phyloP scores from a whole-genome alignment of 2,329 filamentous ascomycete genomes.

The Sporothrix variecibatus region DNA sequence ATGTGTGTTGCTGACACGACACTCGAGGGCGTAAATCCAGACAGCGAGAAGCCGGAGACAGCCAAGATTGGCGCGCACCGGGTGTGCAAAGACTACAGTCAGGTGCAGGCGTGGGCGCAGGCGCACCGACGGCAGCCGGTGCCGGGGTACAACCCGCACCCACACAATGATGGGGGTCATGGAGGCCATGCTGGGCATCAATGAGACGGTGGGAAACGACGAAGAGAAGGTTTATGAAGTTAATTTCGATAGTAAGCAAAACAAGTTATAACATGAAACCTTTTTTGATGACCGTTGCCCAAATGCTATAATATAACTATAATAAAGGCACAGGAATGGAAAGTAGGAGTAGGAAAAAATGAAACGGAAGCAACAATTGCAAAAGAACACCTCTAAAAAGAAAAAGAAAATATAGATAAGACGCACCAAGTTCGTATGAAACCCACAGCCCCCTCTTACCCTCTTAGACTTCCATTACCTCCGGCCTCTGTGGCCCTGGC shows the following conservation, averaged over 20 bases:
- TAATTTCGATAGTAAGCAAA: neutral
- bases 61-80: neutral
- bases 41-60: neutral
- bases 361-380: too few relatives aligned
- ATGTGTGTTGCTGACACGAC: neutral
- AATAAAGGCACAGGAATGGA: neutral
- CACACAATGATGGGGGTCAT: neutral
- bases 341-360: neutral
- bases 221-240: too few relatives aligned
- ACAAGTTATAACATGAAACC: neutral
- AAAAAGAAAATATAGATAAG: neutral
- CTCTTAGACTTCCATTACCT: neutral
- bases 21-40: neutral
- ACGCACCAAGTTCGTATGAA: neutral
- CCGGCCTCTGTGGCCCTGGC: conserved; percentile 29
- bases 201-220: neutral
- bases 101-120: conserved; percentile 1
- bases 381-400: neutral
- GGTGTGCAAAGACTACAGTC: neutral
- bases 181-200: neutral
- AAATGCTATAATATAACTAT: neutral
- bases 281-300: conserved; percentile 12
- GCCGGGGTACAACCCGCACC: neutral
- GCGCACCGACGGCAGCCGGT: neutral
- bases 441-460: neutral